These are phyloP conservation scores for Saururus chinensis DNA, from an alignment of 164 flowering plant genomes.

Conservation along the genomic window DNA sequence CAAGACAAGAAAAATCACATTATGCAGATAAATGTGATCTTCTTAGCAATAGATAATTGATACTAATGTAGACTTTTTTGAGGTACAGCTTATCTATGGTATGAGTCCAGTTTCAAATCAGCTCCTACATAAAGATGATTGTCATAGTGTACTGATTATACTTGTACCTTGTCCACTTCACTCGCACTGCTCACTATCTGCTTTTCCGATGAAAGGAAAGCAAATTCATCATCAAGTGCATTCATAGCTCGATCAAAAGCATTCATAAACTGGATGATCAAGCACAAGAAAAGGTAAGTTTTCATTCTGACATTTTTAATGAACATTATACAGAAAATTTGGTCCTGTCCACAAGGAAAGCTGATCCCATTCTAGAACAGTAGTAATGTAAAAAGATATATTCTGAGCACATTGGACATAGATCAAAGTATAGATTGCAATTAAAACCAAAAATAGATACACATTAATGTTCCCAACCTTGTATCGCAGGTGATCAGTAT, in stretches of 20 bases:
- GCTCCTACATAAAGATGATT: too few species aligned
- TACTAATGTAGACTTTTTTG: too few species aligned
- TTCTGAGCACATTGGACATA: neutral
- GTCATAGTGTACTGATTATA: neutral
- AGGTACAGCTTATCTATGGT: too few species aligned
- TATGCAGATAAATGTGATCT: too few species aligned
- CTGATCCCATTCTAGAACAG: neutral
- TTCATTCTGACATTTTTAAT: neutral
- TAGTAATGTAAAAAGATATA: too few species aligned
- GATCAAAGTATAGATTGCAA: neutral
- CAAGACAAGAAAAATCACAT: too few species aligned
- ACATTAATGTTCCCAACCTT: conserved; percentile 34
- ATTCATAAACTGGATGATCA: conserved; percentile 68
- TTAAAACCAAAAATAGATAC: neutral
- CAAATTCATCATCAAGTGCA: conserved; percentile 64
- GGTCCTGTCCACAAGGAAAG: conserved; percentile 9
- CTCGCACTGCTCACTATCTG: conserved; percentile 77
- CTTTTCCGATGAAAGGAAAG: conserved; percentile 70
- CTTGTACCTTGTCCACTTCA: conserved; percentile 72
- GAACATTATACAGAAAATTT: neutral
- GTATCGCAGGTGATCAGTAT: conserved; percentile 78
- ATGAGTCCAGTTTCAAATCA: too few species aligned
- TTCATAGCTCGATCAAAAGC: conserved; percentile 91
- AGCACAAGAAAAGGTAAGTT: too few species aligned
- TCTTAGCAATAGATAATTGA: too few species aligned